phyloP scores from a whole-genome alignment of 1,284 basidiomycete genomes.

The Inonotus hispidus region DNA sequence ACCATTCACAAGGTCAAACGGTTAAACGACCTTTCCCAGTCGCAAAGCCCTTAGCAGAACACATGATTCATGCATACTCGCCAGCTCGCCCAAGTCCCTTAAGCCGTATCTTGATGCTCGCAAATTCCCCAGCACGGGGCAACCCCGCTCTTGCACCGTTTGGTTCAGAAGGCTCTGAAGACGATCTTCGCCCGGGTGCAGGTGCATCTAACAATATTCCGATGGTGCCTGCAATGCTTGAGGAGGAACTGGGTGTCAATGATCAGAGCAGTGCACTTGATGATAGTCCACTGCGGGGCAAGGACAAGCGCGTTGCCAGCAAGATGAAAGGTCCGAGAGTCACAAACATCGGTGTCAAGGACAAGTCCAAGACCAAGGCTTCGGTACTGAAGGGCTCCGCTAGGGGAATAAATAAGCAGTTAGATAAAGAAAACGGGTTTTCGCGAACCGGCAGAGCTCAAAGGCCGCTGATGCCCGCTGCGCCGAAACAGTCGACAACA shows the following conservation, averaged over 20 bases:
- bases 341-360: conserved; percentile 23
- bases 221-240: conserved; percentile 7
- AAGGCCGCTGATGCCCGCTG: not conserved
- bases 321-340: conserved; percentile 5
- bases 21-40: conserved; percentile 46
- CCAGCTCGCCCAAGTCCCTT: conserved; percentile 71
- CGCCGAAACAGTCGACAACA: not conserved
- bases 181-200: conserved; percentile 25
- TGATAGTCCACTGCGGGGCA: conserved; percentile 40
- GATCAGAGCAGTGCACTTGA: conserved; percentile 18
- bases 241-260: conserved; percentile 17
- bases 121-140: conserved; percentile 43
- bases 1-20: not conserved
- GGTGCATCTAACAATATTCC: conserved; percentile 26
- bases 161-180: not conserved
- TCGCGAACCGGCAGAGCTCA: not conserved
- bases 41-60: conserved; percentile 59
- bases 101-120: conserved; percentile 66
- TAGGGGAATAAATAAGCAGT: not conserved
- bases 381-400: conserved; percentile 20
- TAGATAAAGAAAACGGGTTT: conserved; percentile 12
- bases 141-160: not conserved
- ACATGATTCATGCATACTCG: conserved; percentile 73
- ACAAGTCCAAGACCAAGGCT: conserved; percentile 21
- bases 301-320: conserved; percentile 26